These are phyloP conservation scores for Jasminum sambac DNA, from an alignment of 257 asterid genomes.

Conservation along the genomic window DNA sequence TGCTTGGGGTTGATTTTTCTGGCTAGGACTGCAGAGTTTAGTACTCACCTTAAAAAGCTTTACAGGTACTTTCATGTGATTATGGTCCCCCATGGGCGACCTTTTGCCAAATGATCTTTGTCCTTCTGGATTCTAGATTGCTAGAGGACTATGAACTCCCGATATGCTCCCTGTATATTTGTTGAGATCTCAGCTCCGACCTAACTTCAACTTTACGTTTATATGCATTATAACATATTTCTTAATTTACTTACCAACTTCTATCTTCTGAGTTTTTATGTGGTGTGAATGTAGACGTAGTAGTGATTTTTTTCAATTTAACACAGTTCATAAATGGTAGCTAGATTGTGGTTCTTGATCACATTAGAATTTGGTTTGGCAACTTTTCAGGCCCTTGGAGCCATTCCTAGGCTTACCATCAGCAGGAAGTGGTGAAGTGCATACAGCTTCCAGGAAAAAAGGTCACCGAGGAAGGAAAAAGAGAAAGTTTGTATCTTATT, in stretches of 20 bases:
- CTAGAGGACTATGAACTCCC: background rate
- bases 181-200: conserved; percentile 12
- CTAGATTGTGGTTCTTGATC: background rate
- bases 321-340: conserved; percentile 8
- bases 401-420: conserved; percentile 47
- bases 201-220: conserved; percentile 4
- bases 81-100: background rate
- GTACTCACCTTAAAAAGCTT: background rate
- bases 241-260: background rate
- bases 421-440: conserved; percentile 43
- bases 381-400: conserved; percentile 57
- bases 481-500: conserved; percentile 62
- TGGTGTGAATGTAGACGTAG: conserved; percentile 3
- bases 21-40: conserved; percentile 20
- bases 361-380: background rate
- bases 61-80: background rate
- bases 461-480: conserved; percentile 73
- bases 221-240: conserved; percentile 1
- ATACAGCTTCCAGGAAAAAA: conserved; percentile 37
- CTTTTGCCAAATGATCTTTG: conserved; percentile 11
- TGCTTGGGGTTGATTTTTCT: conserved; percentile 16
- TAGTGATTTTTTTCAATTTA: conserved; percentile 8
- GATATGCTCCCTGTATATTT: conserved; percentile 15
- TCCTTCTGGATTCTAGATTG: conserved; percentile 18
- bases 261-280: background rate